These are phyloP conservation scores for Myxozyma melibiosi DNA, from an alignment of 805 yeast genomes.

Conservation along the genomic window DNA sequence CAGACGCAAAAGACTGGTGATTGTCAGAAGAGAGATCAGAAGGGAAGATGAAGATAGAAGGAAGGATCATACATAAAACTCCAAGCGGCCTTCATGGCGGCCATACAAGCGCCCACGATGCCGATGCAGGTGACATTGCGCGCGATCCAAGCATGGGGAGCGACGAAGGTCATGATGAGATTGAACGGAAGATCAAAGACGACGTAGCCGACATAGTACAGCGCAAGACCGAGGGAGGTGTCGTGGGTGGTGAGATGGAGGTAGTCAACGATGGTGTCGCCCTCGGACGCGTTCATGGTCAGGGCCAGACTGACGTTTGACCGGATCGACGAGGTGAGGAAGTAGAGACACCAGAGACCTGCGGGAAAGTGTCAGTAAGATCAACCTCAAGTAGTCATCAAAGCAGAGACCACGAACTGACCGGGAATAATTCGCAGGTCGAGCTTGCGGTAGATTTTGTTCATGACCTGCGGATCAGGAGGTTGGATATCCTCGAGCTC, in stretches of 20 bases:
- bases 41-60: not conserved
- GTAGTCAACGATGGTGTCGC: slow-evolving; percentile 68
- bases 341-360: slow-evolving; percentile 70
- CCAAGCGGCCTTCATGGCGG: slow-evolving; percentile 55
- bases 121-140: slow-evolving; percentile 80
- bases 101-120: slow-evolving; percentile 71
- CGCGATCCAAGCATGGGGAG: slow-evolving; percentile 84
- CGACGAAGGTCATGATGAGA: slow-evolving; percentile 74
- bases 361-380: not conserved
- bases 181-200: slow-evolving; percentile 89
- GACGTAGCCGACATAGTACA: slow-evolving; percentile 80
- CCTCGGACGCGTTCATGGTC: slow-evolving; percentile 74
- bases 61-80: slow-evolving; percentile 49
- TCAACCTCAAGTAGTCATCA: not conserved
- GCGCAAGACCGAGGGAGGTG: slow-evolving; percentile 73
- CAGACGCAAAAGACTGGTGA: slow-evolving; percentile 50
- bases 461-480: slow-evolving; percentile 19
- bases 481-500: slow-evolving; percentile 23
- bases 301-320: slow-evolving; percentile 31
- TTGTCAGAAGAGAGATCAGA: not conserved
- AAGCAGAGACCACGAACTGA: not conserved
- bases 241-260: slow-evolving; percentile 56
- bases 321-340: slow-evolving; percentile 75
- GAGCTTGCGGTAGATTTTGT: slow-evolving; percentile 46
- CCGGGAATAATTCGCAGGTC: slow-evolving; percentile 68